Percentiles rank a stretch among this genome's conserved stretches.
phyloP scores from a whole-genome alignment of 2,329 filamentous ascomycete genomes.

The Stromatinia cepivora region DNA sequence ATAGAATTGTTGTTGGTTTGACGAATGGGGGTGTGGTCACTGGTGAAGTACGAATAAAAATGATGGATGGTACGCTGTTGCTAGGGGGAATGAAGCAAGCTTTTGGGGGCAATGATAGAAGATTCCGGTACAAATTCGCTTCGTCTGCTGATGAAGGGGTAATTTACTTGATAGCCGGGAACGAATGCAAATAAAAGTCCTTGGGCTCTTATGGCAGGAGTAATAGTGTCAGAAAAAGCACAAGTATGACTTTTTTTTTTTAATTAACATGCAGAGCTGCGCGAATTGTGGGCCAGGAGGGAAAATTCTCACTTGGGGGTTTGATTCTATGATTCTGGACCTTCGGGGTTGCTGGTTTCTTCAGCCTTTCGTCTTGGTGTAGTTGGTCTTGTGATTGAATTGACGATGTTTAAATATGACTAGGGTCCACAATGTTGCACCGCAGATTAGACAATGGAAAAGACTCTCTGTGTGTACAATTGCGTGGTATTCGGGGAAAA shows the following conservation, averaged over 20 bases:
- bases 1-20: constrained; percentile 7
- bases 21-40: neutral
- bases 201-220: constrained; percentile 16
- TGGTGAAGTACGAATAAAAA: constrained; percentile 9
- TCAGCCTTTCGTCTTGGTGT: constrained; percentile 22
- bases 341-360: constrained; percentile 4
- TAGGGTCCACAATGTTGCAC: constrained; percentile 19
- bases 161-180: neutral
- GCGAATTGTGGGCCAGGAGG: constrained; percentile 17
- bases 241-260: neutral
- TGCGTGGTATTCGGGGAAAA: constrained; percentile 5
- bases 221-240: neutral
- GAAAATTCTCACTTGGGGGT: constrained; percentile 8
- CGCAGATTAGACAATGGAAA: constrained; percentile 15
- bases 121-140: constrained; percentile 11
- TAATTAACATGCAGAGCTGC: constrained; percentile 11
- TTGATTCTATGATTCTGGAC: constrained; percentile 10
- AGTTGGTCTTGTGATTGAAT: constrained; percentile 21
- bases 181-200: neutral
- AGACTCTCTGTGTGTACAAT: neutral
- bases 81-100: constrained; percentile 8
- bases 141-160: constrained; percentile 23
- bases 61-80: constrained; percentile 21
- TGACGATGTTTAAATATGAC: constrained; percentile 14
- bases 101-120: constrained; percentile 1